Percentiles rank a stretch among this genome's conserved stretches.
These are phyloP conservation scores for Solanum hybrid DNA, from an alignment of 305 asterid species.

Conservation along the genomic window DNA sequence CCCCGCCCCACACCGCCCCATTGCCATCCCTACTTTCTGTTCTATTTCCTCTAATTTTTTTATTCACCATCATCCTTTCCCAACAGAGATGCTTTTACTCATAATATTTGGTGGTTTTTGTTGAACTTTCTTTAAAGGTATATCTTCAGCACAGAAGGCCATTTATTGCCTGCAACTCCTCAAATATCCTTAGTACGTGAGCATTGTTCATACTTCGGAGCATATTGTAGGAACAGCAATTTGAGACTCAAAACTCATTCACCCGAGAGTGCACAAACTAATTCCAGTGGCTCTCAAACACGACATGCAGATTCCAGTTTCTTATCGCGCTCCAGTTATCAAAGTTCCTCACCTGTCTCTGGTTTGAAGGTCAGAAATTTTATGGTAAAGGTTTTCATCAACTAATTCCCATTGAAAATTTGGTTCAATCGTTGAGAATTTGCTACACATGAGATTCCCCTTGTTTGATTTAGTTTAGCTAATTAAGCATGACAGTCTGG, in stretches of 20 bases:
- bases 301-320: conserved; percentile 20
- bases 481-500: background rate
- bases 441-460: background rate
- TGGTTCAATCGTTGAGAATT: background rate
- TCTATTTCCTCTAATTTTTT: background rate
- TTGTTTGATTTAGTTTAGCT: background rate
- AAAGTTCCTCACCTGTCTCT: conserved; percentile 23
- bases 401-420: background rate
- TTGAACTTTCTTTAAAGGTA: conserved; percentile 36
- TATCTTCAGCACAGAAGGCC: conserved; percentile 95
- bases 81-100: background rate
- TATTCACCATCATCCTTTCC: background rate
- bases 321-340: conserved; percentile 25
- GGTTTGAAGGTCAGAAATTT: conserved; percentile 57
- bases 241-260: conserved; percentile 30
- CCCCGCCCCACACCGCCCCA: no score
- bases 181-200: conserved; percentile 70
- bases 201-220: conserved; percentile 77
- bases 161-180: conserved; percentile 81
- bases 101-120: background rate
- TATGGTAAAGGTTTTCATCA: background rate
- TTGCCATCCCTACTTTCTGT: no score
- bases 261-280: conserved; percentile 30
- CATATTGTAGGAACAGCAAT: conserved; percentile 60
- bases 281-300: conserved; percentile 32